Conservation (phyloP, 805 yeast species). For the Candida saitoana region DNA sequence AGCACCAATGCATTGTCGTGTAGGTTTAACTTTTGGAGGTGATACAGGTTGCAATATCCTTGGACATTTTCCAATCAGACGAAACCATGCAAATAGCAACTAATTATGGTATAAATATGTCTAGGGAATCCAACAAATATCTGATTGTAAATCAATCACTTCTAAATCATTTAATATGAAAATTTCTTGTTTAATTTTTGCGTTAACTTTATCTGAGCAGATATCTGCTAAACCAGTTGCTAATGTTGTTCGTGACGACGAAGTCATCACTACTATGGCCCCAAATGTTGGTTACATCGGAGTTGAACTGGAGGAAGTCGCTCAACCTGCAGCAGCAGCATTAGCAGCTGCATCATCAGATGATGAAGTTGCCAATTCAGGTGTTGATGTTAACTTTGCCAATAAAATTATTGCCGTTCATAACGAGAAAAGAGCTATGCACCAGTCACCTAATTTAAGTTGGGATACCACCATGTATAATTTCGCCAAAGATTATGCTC, state of each 20-base stretch:
- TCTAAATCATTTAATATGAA: too few relatives aligned
- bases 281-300: too few relatives aligned
- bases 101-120: too few relatives aligned
- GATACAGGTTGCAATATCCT: background rate
- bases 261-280: too few relatives aligned
- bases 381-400: conserved; percentile 24
- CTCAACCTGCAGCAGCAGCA: too few relatives aligned
- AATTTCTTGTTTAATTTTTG: background rate
- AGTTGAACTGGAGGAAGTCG: too few relatives aligned
- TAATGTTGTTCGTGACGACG: too few relatives aligned
- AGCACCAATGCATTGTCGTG: background rate
- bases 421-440: conserved; percentile 28
- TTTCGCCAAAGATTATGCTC: conserved; percentile 31
- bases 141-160: too few relatives aligned
- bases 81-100: too few relatives aligned
- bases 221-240: background rate
- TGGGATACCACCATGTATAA: conserved; percentile 50
- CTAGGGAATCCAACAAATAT: too few relatives aligned
- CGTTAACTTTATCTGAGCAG: background rate
- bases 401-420: conserved; percentile 29
- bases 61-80: too few relatives aligned
- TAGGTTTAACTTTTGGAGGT: background rate
- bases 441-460: conserved; percentile 30
- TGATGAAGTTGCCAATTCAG: conserved; percentile 8
- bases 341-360: background rate